Percentiles rank a stretch among this genome's conserved stretches.
These are phyloP conservation scores for Clonostachys chloroleuca DNA, from an alignment of 2,329 filamentous ascomycete genomes.

Conservation along the genomic window DNA sequence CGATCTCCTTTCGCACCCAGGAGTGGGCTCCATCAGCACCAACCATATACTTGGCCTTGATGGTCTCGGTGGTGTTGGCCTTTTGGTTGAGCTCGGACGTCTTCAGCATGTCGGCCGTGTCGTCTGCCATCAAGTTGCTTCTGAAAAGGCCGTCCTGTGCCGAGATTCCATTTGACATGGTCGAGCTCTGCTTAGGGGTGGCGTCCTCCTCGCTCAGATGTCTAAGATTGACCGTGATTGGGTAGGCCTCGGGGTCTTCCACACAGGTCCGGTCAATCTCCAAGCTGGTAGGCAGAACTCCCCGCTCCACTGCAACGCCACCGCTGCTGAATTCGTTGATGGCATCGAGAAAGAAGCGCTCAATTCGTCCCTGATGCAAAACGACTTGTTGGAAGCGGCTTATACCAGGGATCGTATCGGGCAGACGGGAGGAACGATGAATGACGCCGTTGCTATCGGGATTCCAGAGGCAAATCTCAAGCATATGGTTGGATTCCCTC, in stretches of 20 bases:
- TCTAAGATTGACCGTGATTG: slow-evolving; percentile 54
- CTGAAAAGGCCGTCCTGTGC: slow-evolving; percentile 51
- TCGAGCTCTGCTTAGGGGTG: slow-evolving; percentile 31
- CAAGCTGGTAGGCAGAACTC: slow-evolving; percentile 51
- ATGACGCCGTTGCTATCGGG: slow-evolving; percentile 55
- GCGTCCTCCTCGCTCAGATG: slow-evolving; percentile 55
- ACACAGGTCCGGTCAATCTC: slow-evolving; percentile 45
- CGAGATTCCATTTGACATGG: slow-evolving; percentile 24
- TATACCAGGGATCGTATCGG: slow-evolving; percentile 57
- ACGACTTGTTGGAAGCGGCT: slow-evolving; percentile 63
- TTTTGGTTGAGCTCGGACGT: slow-evolving; percentile 10
- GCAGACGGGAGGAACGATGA: slow-evolving; percentile 52
- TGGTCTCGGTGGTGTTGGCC: slow-evolving; percentile 28
- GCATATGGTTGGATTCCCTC: slow-evolving; percentile 64
- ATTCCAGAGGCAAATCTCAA: slow-evolving; percentile 57
- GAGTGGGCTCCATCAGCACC: slow-evolving; percentile 66
- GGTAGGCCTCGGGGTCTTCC: slow-evolving; percentile 49
- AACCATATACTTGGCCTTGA: slow-evolving; percentile 53
- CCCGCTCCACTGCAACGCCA: slow-evolving; percentile 50
- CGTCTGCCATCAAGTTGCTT: slow-evolving; percentile 52
- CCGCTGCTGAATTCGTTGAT: slow-evolving; percentile 24
- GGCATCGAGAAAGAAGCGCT: slow-evolving; percentile 60
- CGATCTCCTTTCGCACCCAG: slow-evolving; percentile 57
- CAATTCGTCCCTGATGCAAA: slow-evolving; percentile 64
- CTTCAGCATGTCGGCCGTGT: slow-evolving; percentile 46